Conservation (phyloP, 2,329 filamentous ascomycete genomes). For the Aspergillus oerlinghausenensis region DNA sequence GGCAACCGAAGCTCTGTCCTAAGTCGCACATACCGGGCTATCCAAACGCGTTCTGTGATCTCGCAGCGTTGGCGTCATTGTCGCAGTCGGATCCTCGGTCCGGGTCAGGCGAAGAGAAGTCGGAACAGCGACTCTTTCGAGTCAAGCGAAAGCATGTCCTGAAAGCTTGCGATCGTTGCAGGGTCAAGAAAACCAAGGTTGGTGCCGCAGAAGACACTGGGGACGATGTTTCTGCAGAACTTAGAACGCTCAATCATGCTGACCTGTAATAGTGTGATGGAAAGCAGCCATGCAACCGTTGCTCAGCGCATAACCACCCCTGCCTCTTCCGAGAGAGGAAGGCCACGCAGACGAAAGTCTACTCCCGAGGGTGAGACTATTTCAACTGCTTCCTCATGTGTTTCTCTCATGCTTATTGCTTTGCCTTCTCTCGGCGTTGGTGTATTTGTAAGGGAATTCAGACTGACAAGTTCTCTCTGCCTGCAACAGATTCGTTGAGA, state of each 20-base stretch:
- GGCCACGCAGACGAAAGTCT: conserved; percentile 41
- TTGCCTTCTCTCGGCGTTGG: not conserved
- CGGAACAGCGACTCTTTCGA: conserved; percentile 37
- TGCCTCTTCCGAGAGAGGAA: conserved; percentile 43
- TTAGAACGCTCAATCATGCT: conserved; percentile 5
- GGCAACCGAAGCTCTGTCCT: conserved; percentile 36
- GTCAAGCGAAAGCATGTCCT: conserved; percentile 43
- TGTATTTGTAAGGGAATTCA: not conserved
- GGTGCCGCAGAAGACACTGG: conserved; percentile 2
- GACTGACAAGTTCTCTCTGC: conserved; percentile 2
- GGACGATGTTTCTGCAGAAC: not conserved
- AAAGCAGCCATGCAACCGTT: conserved; percentile 43
- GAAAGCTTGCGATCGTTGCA: conserved; percentile 43
- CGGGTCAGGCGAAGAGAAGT: conserved; percentile 29
- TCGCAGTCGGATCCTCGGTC: conserved; percentile 27
- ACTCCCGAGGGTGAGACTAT: conserved; percentile 37
- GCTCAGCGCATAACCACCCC: conserved; percentile 40
- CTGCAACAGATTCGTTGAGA: conserved; percentile 38
- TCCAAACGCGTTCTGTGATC: conserved; percentile 31
- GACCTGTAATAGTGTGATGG: conserved; percentile 37
- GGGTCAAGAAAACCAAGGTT: conserved; percentile 45
- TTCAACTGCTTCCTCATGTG: not conserved
- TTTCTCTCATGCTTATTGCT: not conserved
- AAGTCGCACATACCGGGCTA: conserved; percentile 34
- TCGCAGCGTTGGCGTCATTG: conserved; percentile 27